These are phyloP conservation scores for Naganishia onofrii DNA, from an alignment of 768 basidiomycete species.

Conservation along the genomic window DNA sequence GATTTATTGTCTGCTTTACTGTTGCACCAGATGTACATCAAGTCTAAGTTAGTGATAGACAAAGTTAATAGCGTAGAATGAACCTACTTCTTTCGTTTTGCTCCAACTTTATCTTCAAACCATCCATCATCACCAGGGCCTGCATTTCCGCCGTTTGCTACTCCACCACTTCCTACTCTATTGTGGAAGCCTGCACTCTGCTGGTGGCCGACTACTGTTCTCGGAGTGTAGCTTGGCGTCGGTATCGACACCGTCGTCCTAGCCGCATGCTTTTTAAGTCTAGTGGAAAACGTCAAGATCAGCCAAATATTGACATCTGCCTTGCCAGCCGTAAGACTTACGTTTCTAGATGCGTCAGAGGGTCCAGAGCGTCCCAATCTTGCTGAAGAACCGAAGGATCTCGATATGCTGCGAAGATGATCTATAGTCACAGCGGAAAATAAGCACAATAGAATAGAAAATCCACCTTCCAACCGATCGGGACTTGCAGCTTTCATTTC, in stretches of 20 bases:
- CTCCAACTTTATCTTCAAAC: conserved; percentile 24
- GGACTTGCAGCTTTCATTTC: conserved; percentile 72
- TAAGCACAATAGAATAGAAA: not conserved
- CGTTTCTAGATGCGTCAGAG: conserved; percentile 64
- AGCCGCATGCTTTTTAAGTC: conserved; percentile 40
- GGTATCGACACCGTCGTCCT: conserved; percentile 21
- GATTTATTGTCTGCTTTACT: conserved; percentile 2
- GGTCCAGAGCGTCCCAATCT: conserved; percentile 81
- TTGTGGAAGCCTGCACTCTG: conserved; percentile 1
- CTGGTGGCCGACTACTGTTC: not conserved
- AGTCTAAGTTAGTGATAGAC: not conserved
- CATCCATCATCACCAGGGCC: conserved; percentile 10
- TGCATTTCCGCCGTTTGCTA: not conserved
- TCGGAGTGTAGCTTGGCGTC: not conserved
- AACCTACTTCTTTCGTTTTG: conserved; percentile 34
- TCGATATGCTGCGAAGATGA: conserved; percentile 88
- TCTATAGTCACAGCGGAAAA: conserved; percentile 50
- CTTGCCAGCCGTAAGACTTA: conserved; percentile 55
- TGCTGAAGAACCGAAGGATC: conserved; percentile 84
- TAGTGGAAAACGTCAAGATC: conserved; percentile 1
- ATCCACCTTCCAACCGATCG: not conserved
- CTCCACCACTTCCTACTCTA: not conserved
- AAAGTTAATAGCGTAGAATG: not conserved
- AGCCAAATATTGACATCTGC: not conserved
- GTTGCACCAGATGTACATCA: conserved; percentile 7